Base-by-base conservation (phyloP, 352 stramenopile species). In the Pythium brassicae region DNA sequence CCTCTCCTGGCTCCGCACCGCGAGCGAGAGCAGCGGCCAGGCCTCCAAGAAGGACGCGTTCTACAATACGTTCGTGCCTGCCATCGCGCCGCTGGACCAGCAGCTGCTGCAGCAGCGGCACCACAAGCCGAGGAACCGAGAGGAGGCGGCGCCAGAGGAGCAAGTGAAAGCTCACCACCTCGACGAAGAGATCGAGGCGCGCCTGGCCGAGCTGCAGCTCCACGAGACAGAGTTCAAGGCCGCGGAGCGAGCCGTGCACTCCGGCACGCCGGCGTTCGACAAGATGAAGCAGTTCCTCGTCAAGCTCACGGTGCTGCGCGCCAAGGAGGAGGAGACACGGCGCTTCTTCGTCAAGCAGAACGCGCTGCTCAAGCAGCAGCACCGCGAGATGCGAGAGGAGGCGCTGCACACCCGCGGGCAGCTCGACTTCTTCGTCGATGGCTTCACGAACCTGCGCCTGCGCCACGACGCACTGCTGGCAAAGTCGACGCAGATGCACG, bases 351-450 rank as follows among this genome's bases (percentile, higher is more conserved):
- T 89, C 29, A 61, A 74, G 52, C 79, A 86, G 43, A 75, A 67
- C 23, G 58, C 69, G 26, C 25, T 82, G 9, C 55, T 92, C n/a
- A 63, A 46, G 12, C 48, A 70, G 9, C 67, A 89, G 46, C 70
- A 89, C 55, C 63, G 65, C 2, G 63, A 83, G 22, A 87, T 92
- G 74, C 72, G 72, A 54, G 60, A 66, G 1, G 77, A 87, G 53
- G 76, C 78, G 54, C 63, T 87, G 19, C 79, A 89, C 47, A 90
- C 78, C 0, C 68, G 76, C 20, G 63, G 50, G 3, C 82, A 92
- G 54, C 74, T 92, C 43, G 78, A 81, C 27, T 90, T 92, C 66
- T 92, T 92, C 44, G 74, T 92, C 32, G 70, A 87, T 2, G 82
- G 82, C 1, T 90, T 89, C 39, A 78, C 77, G 14, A 87, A 89